Percentiles rank a stretch among this genome's conserved stretches.
Evolutionary conservation across 768 basidiomycete species (phyloP).

Genomic region (Podaxis pistillaris): DNA sequence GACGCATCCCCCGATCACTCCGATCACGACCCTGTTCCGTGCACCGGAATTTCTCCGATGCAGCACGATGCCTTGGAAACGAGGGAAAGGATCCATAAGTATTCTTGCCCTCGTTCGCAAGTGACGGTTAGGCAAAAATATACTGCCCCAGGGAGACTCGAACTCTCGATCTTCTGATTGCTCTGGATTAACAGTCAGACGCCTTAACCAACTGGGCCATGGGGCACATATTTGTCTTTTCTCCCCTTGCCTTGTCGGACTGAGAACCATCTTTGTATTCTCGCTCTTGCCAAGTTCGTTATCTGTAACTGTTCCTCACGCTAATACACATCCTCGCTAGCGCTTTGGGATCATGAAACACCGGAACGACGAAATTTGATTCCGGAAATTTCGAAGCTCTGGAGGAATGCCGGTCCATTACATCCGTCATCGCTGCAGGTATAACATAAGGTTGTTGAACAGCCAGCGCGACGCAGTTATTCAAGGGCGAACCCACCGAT

Average conservation of each 20-base stretch:
- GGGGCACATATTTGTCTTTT: background rate
- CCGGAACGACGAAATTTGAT: slow-evolving; percentile 6
- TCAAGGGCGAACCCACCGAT: background rate
- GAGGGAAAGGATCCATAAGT: background rate
- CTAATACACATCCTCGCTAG: background rate
- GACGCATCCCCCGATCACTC: background rate
- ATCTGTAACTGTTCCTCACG: too few species aligned
- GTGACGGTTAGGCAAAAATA: background rate
- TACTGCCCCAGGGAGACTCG: slow-evolving; percentile 14
- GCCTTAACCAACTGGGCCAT: slow-evolving; percentile 15
- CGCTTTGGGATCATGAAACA: background rate
- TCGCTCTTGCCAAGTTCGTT: background rate
- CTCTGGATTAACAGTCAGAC: slow-evolving; percentile 11
- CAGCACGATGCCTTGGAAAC: background rate
- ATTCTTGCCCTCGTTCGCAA: too few species aligned
- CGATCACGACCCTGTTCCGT: background rate
- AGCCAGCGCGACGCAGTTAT: background rate
- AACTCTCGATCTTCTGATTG: slow-evolving; percentile 15
- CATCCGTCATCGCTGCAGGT: background rate
- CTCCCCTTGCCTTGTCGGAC: background rate
- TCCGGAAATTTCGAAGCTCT: slow-evolving; percentile 2
- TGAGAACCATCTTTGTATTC: background rate
- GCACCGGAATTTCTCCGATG: background rate
- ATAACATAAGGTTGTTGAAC: background rate
- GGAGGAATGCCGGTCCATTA: slow-evolving; percentile 2